A percentile compares a stretch with the other conserved stretches of the same genome.
These are phyloP conservation scores for Erythrobasidium hasegawianum DNA, from an alignment of 1,284 basidiomycete genomes.

Conservation along the genomic window DNA sequence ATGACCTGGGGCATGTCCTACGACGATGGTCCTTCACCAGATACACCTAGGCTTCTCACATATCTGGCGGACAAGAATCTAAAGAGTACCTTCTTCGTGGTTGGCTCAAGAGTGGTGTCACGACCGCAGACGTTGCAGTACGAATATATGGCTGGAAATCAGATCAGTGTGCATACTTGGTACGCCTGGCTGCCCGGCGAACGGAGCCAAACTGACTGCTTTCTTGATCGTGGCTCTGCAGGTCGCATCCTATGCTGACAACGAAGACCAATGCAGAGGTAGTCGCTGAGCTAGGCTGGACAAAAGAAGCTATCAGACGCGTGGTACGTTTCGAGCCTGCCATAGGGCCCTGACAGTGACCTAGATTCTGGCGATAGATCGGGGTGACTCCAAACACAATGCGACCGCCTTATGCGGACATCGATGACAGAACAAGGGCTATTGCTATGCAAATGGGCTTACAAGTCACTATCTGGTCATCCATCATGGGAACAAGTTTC, in stretches of 20 bases:
- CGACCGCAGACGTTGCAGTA: conserved; percentile 70
- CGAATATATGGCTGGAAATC: conserved; percentile 49
- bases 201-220: too few relatives aligned
- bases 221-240: too few relatives aligned
- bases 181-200: conserved; percentile 28
- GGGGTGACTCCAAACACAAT: conserved; percentile 55
- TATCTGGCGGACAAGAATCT: conserved; percentile 65
- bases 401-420: conserved; percentile 57
- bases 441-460: conserved; percentile 75
- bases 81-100: conserved; percentile 82
- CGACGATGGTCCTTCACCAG: conserved; percentile 71
- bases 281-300: conserved; percentile 90
- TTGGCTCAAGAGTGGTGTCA: conserved; percentile 83
- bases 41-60: conserved; percentile 71
- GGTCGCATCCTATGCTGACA: conserved; percentile 60
- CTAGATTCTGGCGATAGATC: conserved; percentile 30
- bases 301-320: conserved; percentile 78
- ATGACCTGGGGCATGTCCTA: conserved; percentile 50
- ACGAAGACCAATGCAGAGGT: conserved; percentile 78
- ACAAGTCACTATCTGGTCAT: conserved; percentile 74
- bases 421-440: conserved; percentile 81
- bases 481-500: conserved; percentile 51
- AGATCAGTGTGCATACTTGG: conserved; percentile 42
- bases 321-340: conserved; percentile 47
- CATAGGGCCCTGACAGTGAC: neutral